Conservation (phyloP, 352 stramenopile species). For the Aphanomyces astaci region DNA sequence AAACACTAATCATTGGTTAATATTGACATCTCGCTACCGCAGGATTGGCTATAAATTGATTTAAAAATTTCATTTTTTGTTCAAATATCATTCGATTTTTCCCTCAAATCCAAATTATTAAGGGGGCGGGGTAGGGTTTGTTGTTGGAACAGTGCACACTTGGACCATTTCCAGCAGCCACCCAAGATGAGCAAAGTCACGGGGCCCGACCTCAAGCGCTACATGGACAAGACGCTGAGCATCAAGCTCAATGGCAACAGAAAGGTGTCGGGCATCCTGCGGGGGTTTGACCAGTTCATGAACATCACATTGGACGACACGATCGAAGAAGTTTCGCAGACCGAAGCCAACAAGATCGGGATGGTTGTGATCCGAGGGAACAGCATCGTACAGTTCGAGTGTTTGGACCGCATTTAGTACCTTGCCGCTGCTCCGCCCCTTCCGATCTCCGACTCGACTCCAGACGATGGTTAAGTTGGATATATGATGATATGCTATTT, state of each 20-base stretch:
- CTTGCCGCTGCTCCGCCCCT: too few relatives aligned
- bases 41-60: neutral
- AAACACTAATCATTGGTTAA: too few relatives aligned
- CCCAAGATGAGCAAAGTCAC: conserved; percentile 66
- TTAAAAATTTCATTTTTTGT: neutral
- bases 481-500: neutral
- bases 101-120: too few relatives aligned
- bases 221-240: conserved; percentile 93
- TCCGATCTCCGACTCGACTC: too few relatives aligned
- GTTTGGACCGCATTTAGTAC: conserved; percentile 75
- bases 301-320: conserved; percentile 95
- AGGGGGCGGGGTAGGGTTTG: neutral
- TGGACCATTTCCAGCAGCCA: neutral
- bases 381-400: conserved; percentile 88
- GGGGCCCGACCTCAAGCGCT: conserved; percentile 82
- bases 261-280: conserved; percentile 88
- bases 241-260: conserved; percentile 93
- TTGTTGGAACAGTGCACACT: neutral
- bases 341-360: conserved; percentile 83
- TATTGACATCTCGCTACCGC: too few relatives aligned
- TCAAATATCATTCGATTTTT: too few relatives aligned
- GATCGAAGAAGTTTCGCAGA: conserved; percentile 82
- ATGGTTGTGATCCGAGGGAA: conserved; percentile 90
- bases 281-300: conserved; percentile 96
- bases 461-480: neutral